Percentiles rank a stretch among this genome's conserved stretches.
These are phyloP conservation scores for Aspergillus bertholletiae DNA, from an alignment of 495 filamentous ascomycete species.

Conservation along the genomic window DNA sequence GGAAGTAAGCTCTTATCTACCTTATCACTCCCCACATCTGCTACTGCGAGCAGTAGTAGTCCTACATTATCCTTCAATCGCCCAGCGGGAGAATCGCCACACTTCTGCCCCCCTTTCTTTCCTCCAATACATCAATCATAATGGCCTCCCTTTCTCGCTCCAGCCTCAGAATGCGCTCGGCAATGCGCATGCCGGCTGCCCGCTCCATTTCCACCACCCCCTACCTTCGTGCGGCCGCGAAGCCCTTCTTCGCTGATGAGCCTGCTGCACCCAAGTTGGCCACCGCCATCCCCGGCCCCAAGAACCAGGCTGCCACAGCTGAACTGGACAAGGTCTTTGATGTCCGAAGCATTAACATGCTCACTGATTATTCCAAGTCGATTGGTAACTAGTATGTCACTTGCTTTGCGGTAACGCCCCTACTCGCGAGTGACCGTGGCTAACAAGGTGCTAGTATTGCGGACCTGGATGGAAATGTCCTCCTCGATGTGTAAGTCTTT, in stretches of 20 bases:
- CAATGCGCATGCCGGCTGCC: slow-evolving; percentile 32
- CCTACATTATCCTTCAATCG: not conserved
- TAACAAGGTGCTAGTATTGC: slow-evolving; percentile 59
- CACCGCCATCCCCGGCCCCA: slow-evolving; percentile 81
- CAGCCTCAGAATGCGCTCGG: slow-evolving; percentile 38
- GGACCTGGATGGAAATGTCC: slow-evolving; percentile 70
- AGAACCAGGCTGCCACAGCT: slow-evolving; percentile 65
- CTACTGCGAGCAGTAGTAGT: not conserved
- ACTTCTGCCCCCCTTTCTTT: not conserved
- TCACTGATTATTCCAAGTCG: slow-evolving; percentile 73
- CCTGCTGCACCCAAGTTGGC: slow-evolving; percentile 68
- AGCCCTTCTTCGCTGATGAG: slow-evolving; percentile 68
- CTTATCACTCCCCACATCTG: slow-evolving; percentile 4
- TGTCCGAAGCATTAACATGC: slow-evolving; percentile 88
- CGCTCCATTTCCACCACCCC: slow-evolving; percentile 42
- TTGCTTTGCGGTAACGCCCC: not conserved
- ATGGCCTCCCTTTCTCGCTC: slow-evolving; percentile 47
- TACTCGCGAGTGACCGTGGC: slow-evolving; percentile 1
- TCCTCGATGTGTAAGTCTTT: slow-evolving; percentile 70
- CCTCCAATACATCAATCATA: slow-evolving; percentile 11
- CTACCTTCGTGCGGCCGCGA: slow-evolving; percentile 38
- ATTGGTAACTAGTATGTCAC: slow-evolving; percentile 56
- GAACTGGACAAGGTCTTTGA: slow-evolving; percentile 86
- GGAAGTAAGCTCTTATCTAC: not conserved
- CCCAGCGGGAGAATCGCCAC: not conserved